Conservation (phyloP, 2,329 filamentous ascomycete species). For the Capronia americana region DNA sequence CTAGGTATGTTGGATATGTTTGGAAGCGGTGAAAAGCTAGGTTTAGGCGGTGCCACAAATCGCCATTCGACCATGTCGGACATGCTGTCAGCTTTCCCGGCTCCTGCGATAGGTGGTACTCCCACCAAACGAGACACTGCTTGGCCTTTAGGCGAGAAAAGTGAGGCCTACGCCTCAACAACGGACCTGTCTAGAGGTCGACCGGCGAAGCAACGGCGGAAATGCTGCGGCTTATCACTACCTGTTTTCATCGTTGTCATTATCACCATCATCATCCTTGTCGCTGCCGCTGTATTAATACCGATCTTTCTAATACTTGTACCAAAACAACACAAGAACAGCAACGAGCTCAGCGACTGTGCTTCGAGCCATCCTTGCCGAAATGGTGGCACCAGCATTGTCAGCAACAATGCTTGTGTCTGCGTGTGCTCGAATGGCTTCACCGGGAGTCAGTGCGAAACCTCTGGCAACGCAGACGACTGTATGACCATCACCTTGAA, state of each 20-base stretch:
- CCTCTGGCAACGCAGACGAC: slow-evolving; percentile 52
- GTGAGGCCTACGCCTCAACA: slow-evolving; percentile 33
- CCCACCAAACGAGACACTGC: slow-evolving; percentile 46
- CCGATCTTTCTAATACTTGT: slow-evolving; percentile 71
- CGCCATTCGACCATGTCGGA: slow-evolving; percentile 64
- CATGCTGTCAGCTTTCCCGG: slow-evolving; percentile 70
- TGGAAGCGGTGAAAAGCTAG: slow-evolving; percentile 44
- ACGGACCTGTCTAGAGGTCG: slow-evolving; percentile 39
- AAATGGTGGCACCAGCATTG: slow-evolving; percentile 80
- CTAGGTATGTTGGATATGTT: slow-evolving; percentile 59
- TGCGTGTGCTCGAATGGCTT: slow-evolving; percentile 92
- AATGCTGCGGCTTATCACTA: slow-evolving; percentile 82
- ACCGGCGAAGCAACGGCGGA: slow-evolving; percentile 52
- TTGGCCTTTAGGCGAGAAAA: slow-evolving; percentile 50
- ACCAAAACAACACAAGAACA: slow-evolving; percentile 54
- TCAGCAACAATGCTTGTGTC: slow-evolving; percentile 72
- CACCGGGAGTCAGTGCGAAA: slow-evolving; percentile 67
- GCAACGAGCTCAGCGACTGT: slow-evolving; percentile 56
- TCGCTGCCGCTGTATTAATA: slow-evolving; percentile 82
- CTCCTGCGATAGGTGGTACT: slow-evolving; percentile 59
- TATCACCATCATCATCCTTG: slow-evolving; percentile 71
- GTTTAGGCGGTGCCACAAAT: slow-evolving; percentile 24
- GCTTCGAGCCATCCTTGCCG: slow-evolving; percentile 68
- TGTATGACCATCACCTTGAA: slow-evolving; percentile 55
- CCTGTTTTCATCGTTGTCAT: slow-evolving; percentile 75